Base-by-base conservation (phyloP, 352 stramenopile species). In the Globisporangium rhizosaccharum region DNA sequence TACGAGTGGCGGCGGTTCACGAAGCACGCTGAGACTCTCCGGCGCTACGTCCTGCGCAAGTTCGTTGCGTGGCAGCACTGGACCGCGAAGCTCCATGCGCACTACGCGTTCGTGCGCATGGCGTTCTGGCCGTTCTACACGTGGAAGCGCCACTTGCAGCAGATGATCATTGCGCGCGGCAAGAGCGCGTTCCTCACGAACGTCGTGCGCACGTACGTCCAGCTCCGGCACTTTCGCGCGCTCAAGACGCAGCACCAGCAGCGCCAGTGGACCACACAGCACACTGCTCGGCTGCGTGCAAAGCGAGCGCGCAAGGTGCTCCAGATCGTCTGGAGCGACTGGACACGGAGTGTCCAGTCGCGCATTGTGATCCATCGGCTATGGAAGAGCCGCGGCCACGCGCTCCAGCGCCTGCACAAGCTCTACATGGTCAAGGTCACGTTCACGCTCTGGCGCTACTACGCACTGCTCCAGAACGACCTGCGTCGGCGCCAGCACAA, bases 71-170 rank as follows among this genome's bases (percentile, higher is more conserved):
- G 81, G 79, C 73, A 80, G 42, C 80, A 84, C 56, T 63, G 72
- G 60, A 79, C 76, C 8, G 66, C 60, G 18, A 81, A 79, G 26
- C 51, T 71, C 10, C 68, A 82, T 47, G 63, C 81, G 51, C 64
- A 83, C 51, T 79, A 85, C 46, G 66, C 64, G 3, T 83, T 91
- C 52, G 82, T 86, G 51, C 76, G 77, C 25, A 68, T 59, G 15
- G 79, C 72, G 20, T 92, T 92, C 57, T 92, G 83, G 82, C 79
- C 83, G 49, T 87, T 89, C 70, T 90, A 89, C 67, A 67, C 88
- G 17, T 92, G 83, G 83, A 90, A 88, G 61, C 76, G 83, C 15
- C 69, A 83, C 55, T 60, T 88, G n/a, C 76, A 87, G 45, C 73
- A 85, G 62, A 72, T 79, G 51, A 82, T 90, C 37, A 75, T 89